A percentile compares a stretch with the other conserved stretches of the same genome.
Conservation (phyloP, 1,139 yeast species). For the Arxiozyma bovina region DNA sequence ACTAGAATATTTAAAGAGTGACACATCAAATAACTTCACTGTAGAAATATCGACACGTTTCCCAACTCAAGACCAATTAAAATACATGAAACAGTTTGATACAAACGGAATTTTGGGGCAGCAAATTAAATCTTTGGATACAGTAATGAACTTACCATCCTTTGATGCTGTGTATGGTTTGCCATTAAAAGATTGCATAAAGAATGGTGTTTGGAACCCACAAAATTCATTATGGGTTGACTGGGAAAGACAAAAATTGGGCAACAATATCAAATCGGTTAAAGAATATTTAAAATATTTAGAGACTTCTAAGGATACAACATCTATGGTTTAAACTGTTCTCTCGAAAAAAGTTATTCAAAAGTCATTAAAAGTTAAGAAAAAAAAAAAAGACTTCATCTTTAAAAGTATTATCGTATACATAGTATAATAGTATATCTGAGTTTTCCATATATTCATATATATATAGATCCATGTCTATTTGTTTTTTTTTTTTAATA, state of each 20-base stretch:
- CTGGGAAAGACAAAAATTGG: slow-evolving; percentile 25
- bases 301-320: neutral
- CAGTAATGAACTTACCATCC: slow-evolving; percentile 10
- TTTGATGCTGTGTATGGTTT: slow-evolving; percentile 19
- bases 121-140: slow-evolving; percentile 17
- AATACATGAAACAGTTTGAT: slow-evolving; percentile 19
- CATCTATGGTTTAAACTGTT: neutral
- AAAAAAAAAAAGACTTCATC: neutral
- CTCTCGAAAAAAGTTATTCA: no score
- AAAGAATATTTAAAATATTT: slow-evolving; percentile 1
- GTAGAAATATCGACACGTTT: slow-evolving; percentile 19
- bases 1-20: slow-evolving; percentile 14
- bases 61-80: slow-evolving; percentile 26
- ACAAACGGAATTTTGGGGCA: slow-evolving; percentile 8
- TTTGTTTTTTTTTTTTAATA: no score
- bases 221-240: slow-evolving; percentile 24
- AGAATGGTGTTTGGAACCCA: slow-evolving; percentile 19
- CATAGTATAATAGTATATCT: neutral
- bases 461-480: neutral
- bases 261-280: slow-evolving; percentile 8
- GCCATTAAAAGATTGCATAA: slow-evolving; percentile 15
- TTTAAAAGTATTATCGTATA: no score
- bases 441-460: neutral
- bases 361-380: no score
- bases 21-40: slow-evolving; percentile 13